Conservation (phyloP, 768 basidiomycete species). For the Termitomyces sp. region DNA sequence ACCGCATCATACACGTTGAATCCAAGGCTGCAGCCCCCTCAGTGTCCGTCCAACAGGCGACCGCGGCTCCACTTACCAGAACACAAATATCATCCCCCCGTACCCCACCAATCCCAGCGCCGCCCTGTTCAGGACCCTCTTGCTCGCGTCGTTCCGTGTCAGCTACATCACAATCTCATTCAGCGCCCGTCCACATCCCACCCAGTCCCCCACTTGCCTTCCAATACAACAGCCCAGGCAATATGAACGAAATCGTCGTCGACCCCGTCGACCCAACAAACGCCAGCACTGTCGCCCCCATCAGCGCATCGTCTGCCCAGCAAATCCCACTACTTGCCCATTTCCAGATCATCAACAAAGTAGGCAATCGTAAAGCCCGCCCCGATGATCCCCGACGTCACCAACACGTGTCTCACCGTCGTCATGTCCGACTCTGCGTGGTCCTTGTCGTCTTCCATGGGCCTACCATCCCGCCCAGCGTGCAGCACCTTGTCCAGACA, state of each 20-base stretch:
- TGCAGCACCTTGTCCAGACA: conserved; percentile 89
- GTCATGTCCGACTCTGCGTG: conserved; percentile 61
- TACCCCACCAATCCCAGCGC: conserved; percentile 68
- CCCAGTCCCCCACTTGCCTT: conserved; percentile 43
- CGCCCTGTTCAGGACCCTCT: conserved; percentile 47
- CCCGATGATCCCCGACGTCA: conserved; percentile 63
- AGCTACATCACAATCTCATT: conserved; percentile 51
- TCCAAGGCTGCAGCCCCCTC: conserved; percentile 45
- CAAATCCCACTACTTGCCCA: conserved; percentile 46
- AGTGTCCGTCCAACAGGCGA: no score
- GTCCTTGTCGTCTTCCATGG: conserved; percentile 47
- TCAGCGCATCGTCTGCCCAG: background rate
- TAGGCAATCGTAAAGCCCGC: conserved; percentile 71
- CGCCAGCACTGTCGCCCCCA: conserved; percentile 60
- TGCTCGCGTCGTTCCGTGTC: conserved; percentile 58
- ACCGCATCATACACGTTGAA: conserved; percentile 74
- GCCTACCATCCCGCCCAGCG: conserved; percentile 21
- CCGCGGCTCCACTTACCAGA: conserved; percentile 80
- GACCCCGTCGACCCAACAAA: conserved; percentile 97
- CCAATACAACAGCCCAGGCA: conserved; percentile 92
- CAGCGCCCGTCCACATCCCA: background rate
- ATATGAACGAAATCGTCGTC: conserved; percentile 94
- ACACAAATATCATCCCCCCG: conserved; percentile 74
- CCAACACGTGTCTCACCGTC: conserved; percentile 55
- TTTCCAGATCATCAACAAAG: conserved; percentile 69